Evolutionary conservation across 2,329 filamentous ascomycete genomes (phyloP), one percentile per base, ranked within the genome.

Genomic region (Madurella fahalii): DNA sequence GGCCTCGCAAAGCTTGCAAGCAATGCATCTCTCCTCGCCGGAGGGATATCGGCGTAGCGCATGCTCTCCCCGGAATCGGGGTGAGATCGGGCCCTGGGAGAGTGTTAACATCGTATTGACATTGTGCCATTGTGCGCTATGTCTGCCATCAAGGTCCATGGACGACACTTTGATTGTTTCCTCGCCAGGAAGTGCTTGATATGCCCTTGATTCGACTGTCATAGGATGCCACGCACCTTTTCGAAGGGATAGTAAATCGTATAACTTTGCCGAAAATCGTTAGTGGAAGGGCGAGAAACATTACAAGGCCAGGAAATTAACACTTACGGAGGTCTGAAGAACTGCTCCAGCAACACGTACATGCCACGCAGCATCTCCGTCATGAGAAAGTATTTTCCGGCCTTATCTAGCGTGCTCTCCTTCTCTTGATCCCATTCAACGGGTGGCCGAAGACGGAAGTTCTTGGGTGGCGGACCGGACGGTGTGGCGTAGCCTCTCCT

Each of bases 171-270:
- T n/a, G n/a, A n/a, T n/a, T n/a, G n/a, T n/a, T n/a, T n/a, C n/a
- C n/a, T n/a, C n/a, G n/a, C n/a, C n/a, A n/a, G n/a, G n/a, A 45
- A 30, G 20, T 41, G 34, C 13, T 37, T 37, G 25, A 7, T 25
- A 25, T 25, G 3, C 25, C 25, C 25, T 25, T 7, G 3, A 25
- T 25, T 25, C 25, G 25, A 25, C 25, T 7, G 25, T 7, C 25
- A 25, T 37, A 37, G 34, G 34, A 37, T 37, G 9, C 4, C 11
- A 67, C 68, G 48, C 74, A 84, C 81, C 81, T 99, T 99, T 73
- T 99, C 94, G 74, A 96, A 99, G 42, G 94, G 94, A 71, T 99
- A 99, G 79, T 85, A 96, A 69, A 99, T 99, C 48, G 94, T 99
- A 75, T 97, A 96, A 66, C 92, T 96, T 67, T 12, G n/a, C 2